Evolutionary conservation across 176 grass and related monocot genomes (phyloP).

Genomic region (barley (Hordeum vulgare)): MorexV3_pseudomolecules_assembly NC_058520.1:567448694-567449193

Average conservation of each 20-base stretch:
- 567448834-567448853: not conserved
- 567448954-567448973: too few species aligned
- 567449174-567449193: not conserved
- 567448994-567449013: too few species aligned
- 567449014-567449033: too few species aligned
- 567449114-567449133: not conserved
- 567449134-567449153: not conserved
- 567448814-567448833: not conserved
- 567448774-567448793: not conserved
- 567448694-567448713: slow-evolving; percentile 17
- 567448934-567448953: too few species aligned
- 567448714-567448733: not conserved
- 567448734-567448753: not conserved
- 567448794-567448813: not conserved
- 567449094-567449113: not conserved
- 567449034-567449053: not conserved
- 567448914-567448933: too few species aligned
- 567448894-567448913: not conserved
- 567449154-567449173: not conserved
- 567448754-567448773: not conserved
- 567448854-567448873: not conserved
- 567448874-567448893: not conserved
- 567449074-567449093: not conserved
- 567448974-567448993: too few species aligned
- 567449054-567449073: not conserved